Evolutionary conservation across 257 asterid genomes (phyloP).

Genomic region (Plectranthus barbatus): DNA sequence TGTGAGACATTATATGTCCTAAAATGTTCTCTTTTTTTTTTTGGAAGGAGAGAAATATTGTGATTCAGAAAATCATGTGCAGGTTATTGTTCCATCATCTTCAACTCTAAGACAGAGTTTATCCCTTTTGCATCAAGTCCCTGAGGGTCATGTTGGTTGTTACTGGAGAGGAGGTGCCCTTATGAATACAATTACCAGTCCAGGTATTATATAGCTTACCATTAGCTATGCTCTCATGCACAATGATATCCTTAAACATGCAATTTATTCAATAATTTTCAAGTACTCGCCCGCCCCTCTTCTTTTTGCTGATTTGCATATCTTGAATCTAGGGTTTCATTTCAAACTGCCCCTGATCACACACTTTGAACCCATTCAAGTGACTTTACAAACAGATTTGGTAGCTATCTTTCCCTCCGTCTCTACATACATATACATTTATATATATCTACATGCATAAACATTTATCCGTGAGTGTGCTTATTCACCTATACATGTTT

Average conservation of each 20-base stretch:
- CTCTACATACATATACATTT: not conserved
- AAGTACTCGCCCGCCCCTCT: not conserved
- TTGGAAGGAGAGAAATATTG: slow-evolving; percentile 1
- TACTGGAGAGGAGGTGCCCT: slow-evolving; percentile 99
- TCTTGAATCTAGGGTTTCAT: slow-evolving; percentile 69
- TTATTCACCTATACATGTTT: not conserved
- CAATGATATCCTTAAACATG: not conserved
- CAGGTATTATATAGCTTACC: slow-evolving; percentile 41
- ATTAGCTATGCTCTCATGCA: not conserved
- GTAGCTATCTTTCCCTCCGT: slow-evolving; percentile 26
- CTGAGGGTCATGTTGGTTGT: slow-evolving; percentile 97
- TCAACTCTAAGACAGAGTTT: slow-evolving; percentile 38
- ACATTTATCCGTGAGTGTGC: not conserved
- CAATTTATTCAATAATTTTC: slow-evolving; percentile 7
- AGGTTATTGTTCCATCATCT: slow-evolving; percentile 49
- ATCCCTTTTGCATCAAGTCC: slow-evolving; percentile 87
- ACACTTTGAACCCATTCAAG: slow-evolving; percentile 95
- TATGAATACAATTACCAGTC: slow-evolving; percentile 59
- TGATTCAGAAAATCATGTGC: slow-evolving; percentile 21
- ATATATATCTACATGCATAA: not conserved
- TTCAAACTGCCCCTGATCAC: slow-evolving; percentile 79
- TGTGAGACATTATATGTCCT: too few relatives aligned
- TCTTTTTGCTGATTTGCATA: slow-evolving; percentile 8
- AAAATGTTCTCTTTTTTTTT: too few relatives aligned
- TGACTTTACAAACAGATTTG: slow-evolving; percentile 96